Base-by-base conservation (phyloP, 2,329 filamentous ascomycete species). In the Bretziella fagacearum region DNA sequence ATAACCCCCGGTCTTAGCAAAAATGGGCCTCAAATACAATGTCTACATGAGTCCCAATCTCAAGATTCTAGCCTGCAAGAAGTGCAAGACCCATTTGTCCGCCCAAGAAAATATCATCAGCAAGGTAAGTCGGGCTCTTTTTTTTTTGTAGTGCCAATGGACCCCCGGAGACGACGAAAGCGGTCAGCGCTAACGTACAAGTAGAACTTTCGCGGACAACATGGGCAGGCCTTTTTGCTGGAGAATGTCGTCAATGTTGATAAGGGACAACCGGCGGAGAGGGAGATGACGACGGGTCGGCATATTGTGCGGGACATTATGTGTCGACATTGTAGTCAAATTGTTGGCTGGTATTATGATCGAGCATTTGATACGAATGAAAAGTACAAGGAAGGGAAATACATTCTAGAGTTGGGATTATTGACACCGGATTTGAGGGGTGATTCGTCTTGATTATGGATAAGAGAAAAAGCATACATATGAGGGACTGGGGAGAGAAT, bases 351-450 rank as follows among this genome's bases (percentile, higher is more conserved):
- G 91, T 96, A 94, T 63, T 98, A 98, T 62, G 91, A 98, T 64
- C 94, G 93, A 67, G 91, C 91, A 1, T 96, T 83, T 61, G 91
- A 98, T 67, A 64, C 69, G 27, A 79, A 73, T 53, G 89, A 98
- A 72, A 94, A 94, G 66, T 98, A 98, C 66, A 98, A 98, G 69
- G 91, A 98, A 70, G 87, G 86, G 48, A 98, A 96, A 66, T 96
- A 83, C 61, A 98, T 98, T 51, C 71, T 98, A 49, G 89, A 96
- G 68, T 84, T 83, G 26, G 87, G 94, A 66, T 65, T 95, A 53
- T 70, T 96, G 32, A 8, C 36, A 13, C 18, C 17, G 10, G 20
- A 39, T 22, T 39, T 22, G 30, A 33, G 13, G 2, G 30, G 17
- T 7, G 5, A 33, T 33, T 6, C 30, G n/a, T n/a, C n/a, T n/a